phyloP scores from a whole-genome alignment of 345 rosid species.

The Ceriops zippeliana region DNA sequence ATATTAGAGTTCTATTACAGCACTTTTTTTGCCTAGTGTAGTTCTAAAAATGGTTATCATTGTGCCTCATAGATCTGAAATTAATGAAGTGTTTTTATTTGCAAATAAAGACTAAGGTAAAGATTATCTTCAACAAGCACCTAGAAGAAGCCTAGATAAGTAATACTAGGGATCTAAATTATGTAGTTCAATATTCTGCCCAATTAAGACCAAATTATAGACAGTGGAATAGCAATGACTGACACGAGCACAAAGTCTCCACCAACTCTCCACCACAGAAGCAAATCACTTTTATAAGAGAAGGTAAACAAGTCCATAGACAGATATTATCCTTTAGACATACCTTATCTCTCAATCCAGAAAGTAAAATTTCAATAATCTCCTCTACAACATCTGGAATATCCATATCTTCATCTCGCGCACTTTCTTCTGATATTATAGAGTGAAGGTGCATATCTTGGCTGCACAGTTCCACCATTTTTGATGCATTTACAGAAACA shows the following conservation, averaged over 20 bases:
- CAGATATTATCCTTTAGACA: slow-evolving; percentile 39
- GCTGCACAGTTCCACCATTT: slow-evolving; percentile 33
- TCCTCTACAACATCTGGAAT: slow-evolving; percentile 88
- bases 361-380: slow-evolving; percentile 79
- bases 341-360: slow-evolving; percentile 90
- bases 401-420: slow-evolving; percentile 71
- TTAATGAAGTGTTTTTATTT: too few relatives aligned
- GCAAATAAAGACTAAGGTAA: too few relatives aligned
- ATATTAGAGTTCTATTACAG: too few relatives aligned
- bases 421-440: slow-evolving; percentile 34
- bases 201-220: slow-evolving; percentile 10
- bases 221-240: slow-evolving; percentile 9
- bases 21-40: too few relatives aligned
- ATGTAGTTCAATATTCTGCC: not conserved
- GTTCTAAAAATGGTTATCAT: too few relatives aligned
- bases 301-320: slow-evolving; percentile 15
- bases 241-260: slow-evolving; percentile 3
- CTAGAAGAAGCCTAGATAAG: not conserved
- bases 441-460: slow-evolving; percentile 21
- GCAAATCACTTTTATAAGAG: slow-evolving; percentile 11
- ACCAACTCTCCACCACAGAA: not conserved
- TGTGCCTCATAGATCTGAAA: too few relatives aligned
- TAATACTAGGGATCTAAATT: not conserved
- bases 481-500: slow-evolving; percentile 40
- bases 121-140: too few relatives aligned